Percentiles rank a stretch among this genome's conserved stretches.
Conservation (phyloP, 345 rosid species). For the Raphanus raphanistrum region DNA sequence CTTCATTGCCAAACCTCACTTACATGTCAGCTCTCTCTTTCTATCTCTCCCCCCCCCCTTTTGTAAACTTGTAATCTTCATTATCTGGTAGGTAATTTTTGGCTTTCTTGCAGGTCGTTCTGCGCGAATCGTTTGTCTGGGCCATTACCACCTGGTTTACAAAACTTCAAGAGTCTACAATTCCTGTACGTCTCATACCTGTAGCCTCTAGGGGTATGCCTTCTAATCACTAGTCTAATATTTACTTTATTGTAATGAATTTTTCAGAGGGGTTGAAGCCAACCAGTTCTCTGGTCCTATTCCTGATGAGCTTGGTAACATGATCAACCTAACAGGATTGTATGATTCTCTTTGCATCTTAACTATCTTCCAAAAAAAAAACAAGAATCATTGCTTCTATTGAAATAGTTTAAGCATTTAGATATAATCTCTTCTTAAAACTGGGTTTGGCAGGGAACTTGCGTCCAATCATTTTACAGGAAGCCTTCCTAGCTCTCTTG, state of each 20-base stretch:
- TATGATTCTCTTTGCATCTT: constrained; percentile 31
- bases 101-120: constrained; percentile 38
- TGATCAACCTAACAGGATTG: constrained; percentile 40
- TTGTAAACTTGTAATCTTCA: not conserved
- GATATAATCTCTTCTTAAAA: not conserved
- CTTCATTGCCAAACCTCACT: constrained; percentile 41
- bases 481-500: constrained; percentile 40
- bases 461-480: constrained; percentile 46
- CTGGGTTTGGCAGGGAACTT: constrained; percentile 37
- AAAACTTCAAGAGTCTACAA: constrained; percentile 44
- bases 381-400: not conserved
- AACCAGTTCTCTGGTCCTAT: constrained; percentile 54
- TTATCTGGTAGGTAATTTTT: not conserved
- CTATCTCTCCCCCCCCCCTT: not conserved
- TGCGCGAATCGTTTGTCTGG: constrained; percentile 52
- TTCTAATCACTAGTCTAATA: not conserved
- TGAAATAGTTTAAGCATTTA: not conserved
- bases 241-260: not conserved
- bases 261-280: constrained; percentile 52
- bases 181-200: constrained; percentile 28
- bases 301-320: constrained; percentile 40
- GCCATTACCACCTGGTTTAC: constrained; percentile 45
- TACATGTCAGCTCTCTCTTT: constrained; percentile 43
- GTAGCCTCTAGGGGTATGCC: not conserved
- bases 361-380: not conserved